These are phyloP conservation scores for Melampsora abietis-canadensis DNA, from an alignment of 1,284 basidiomycete genomes.

Conservation along the genomic window DNA sequence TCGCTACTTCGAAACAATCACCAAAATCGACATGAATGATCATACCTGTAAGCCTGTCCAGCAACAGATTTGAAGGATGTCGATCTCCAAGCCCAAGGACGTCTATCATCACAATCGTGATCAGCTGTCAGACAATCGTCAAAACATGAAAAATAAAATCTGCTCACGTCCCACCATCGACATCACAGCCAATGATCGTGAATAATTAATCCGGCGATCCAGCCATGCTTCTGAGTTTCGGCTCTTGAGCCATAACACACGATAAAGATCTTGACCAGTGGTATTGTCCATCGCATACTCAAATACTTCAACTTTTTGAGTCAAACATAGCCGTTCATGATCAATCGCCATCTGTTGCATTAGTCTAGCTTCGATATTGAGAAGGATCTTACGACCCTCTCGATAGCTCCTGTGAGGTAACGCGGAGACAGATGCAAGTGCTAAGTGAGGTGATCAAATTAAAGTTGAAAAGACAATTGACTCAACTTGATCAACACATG, in stretches of 20 bases:
- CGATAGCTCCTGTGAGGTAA: constrained; percentile 42
- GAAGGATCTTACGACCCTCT: constrained; percentile 87
- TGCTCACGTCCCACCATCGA: constrained; percentile 65
- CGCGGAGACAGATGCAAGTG: constrained; percentile 60
- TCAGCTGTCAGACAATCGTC: not conserved
- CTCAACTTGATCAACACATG: constrained; percentile 85
- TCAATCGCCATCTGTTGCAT: constrained; percentile 99
- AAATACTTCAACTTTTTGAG: constrained; percentile 99
- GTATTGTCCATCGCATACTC: constrained; percentile 99
- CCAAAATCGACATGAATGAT: constrained; percentile 94
- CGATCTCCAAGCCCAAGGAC: constrained; percentile 97
- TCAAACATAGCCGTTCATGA: constrained; percentile 87
- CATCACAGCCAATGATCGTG: constrained; percentile 88
- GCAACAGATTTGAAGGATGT: constrained; percentile 91
- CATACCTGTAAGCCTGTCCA: constrained; percentile 89
- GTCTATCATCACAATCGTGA: constrained; percentile 57
- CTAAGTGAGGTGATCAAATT: constrained; percentile 52
- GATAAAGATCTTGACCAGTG: constrained; percentile 96
- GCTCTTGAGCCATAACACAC: constrained; percentile 94
- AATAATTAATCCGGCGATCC: constrained; percentile 93
- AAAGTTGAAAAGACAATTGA: constrained; percentile 45
- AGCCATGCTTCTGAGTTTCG: constrained; percentile 95
- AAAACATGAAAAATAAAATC: not conserved
- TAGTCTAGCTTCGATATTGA: constrained; percentile 96
- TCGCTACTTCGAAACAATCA: constrained; percentile 57